These are phyloP conservation scores for Tulasnella sp. DNA, from an alignment of 768 basidiomycete genomes.

Conservation along the genomic window DNA sequence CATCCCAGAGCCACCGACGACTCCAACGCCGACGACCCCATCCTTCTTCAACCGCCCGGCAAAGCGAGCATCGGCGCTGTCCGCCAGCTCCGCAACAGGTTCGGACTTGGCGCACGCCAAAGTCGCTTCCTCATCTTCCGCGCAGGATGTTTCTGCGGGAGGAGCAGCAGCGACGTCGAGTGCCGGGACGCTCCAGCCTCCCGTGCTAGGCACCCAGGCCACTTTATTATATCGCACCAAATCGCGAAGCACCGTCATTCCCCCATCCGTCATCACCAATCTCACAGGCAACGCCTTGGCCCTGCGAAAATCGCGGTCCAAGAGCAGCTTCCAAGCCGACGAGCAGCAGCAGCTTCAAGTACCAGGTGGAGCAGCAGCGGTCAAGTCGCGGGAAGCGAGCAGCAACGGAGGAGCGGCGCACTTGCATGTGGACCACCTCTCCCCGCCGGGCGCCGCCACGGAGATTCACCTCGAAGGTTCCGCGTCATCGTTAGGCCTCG, in stretches of 20 bases:
- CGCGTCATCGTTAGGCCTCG: not conserved
- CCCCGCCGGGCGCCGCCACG: not conserved
- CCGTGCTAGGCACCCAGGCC: constrained; percentile 68
- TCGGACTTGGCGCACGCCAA: not conserved
- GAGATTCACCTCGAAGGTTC: not conserved
- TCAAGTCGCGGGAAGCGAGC: not conserved
- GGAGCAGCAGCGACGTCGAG: not conserved
- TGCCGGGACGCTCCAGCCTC: constrained; percentile 40
- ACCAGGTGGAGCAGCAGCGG: not conserved
- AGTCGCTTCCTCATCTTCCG: not conserved
- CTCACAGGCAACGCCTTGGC: not conserved
- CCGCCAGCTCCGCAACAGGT: constrained; percentile 21
- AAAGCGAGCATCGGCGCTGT: not conserved
- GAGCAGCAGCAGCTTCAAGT: not conserved
- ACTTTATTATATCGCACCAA: constrained; percentile 50
- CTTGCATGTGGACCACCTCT: not conserved
- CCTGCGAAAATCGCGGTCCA: not conserved
- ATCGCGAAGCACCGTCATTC: not conserved
- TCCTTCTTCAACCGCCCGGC: constrained; percentile 22
- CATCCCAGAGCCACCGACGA: constrained; percentile 29
- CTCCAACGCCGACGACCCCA: constrained; percentile 25
- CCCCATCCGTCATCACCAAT: not conserved
- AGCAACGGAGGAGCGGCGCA: not conserved
- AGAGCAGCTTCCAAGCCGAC: constrained; percentile 12
- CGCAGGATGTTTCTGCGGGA: not conserved